Conservation (phyloP, 2,329 filamentous ascomycete species). For the Calycina herbarum region DNA sequence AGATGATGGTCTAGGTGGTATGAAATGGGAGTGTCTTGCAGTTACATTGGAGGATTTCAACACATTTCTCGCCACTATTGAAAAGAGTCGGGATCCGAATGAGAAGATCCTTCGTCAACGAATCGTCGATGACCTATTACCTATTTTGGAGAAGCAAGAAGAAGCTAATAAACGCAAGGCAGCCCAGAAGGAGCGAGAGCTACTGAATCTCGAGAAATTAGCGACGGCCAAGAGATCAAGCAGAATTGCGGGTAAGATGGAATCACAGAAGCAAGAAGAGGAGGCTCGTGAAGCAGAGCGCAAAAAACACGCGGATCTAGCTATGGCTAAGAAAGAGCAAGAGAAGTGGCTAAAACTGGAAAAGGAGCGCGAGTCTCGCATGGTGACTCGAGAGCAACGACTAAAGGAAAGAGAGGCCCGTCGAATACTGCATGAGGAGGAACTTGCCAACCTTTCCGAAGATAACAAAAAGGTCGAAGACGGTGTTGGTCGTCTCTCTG, state of each 20-base stretch:
- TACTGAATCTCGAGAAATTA: conserved; percentile 79
- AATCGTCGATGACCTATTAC: conserved; percentile 76
- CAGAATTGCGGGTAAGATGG: conserved; percentile 77
- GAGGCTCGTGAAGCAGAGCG: conserved; percentile 69
- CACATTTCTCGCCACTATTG: conserved; percentile 67
- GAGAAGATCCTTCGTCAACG: conserved; percentile 75
- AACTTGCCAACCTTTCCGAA: conserved; percentile 76
- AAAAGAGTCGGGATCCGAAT: conserved; percentile 77
- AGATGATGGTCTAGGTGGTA: conserved; percentile 69
- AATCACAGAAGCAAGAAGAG: conserved; percentile 74
- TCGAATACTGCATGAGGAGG: conserved; percentile 80
- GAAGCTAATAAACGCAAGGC: conserved; percentile 73
- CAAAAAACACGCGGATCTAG: conserved; percentile 63
- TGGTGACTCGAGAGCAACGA: conserved; percentile 82
- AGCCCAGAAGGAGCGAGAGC: conserved; percentile 69
- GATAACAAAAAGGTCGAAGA: conserved; percentile 63
- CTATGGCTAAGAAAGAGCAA: conserved; percentile 66
- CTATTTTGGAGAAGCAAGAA: conserved; percentile 78
- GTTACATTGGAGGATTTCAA: conserved; percentile 78
- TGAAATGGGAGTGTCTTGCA: conserved; percentile 89
- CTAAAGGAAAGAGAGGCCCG: conserved; percentile 83
- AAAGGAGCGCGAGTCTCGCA: conserved; percentile 73
- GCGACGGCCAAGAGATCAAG: conserved; percentile 94
- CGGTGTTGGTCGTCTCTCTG: conserved; percentile 65
- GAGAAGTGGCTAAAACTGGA: conserved; percentile 59